Evolutionary conservation across 2,329 filamentous ascomycete species (phyloP).

Genomic region (Aspergillus luchuensis): DNA sequence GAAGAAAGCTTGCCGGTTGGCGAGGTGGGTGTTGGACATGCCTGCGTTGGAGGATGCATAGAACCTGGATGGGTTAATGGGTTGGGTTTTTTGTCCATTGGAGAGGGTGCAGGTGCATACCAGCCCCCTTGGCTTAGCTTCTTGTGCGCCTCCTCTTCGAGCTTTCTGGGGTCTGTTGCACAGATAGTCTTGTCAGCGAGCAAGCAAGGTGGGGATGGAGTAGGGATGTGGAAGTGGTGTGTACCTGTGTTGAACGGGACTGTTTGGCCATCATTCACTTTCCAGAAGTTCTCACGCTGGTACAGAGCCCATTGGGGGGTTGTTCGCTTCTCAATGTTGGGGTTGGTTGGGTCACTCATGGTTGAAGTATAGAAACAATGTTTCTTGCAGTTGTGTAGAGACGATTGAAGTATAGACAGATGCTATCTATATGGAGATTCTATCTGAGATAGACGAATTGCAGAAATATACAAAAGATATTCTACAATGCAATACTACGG

Average conservation of each 20-base stretch:
- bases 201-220: background rate
- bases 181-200: background rate
- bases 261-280: conserved; percentile 52
- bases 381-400: background rate
- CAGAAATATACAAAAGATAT: background rate
- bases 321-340: conserved; percentile 52
- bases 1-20: conserved; percentile 66
- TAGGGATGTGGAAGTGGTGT: background rate
- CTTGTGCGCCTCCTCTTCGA: conserved; percentile 61
- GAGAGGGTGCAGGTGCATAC: conserved; percentile 26
- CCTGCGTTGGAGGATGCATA: conserved; percentile 44
- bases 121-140: conserved; percentile 61
- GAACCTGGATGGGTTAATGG: conserved; percentile 22
- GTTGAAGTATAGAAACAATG: background rate
- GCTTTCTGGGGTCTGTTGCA: conserved; percentile 52
- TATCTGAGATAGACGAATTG: background rate
- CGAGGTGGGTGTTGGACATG: conserved; percentile 49
- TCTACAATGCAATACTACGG: background rate
- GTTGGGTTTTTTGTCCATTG: no score
- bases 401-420: background rate
- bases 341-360: conserved; percentile 52
- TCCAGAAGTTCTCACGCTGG: conserved; percentile 59
- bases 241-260: conserved; percentile 57
- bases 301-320: conserved; percentile 59
- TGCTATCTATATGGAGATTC: background rate